Evolutionary conservation across 2,329 filamentous ascomycete genomes (phyloP).

Genomic region (Aspergillus fructus): DNA sequence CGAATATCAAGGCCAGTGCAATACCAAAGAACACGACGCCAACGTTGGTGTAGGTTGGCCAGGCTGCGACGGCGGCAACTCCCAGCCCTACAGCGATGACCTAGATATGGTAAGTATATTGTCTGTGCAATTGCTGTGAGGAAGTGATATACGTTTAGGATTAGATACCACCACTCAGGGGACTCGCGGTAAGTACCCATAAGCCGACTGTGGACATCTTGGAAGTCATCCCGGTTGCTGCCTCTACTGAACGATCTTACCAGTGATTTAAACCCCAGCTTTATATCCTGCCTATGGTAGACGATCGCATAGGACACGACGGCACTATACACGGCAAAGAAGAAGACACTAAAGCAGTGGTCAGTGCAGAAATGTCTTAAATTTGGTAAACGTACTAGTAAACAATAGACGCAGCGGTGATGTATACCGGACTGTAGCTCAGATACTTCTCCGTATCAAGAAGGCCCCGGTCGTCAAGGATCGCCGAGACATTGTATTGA

Average conservation of each 20-base stretch:
- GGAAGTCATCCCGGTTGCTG: not conserved
- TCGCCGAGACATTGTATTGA: slow-evolving; percentile 1
- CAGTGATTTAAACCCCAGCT: not conserved
- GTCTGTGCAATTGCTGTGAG: too few relatives aligned
- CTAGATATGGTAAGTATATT: not conserved
- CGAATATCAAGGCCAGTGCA: not conserved
- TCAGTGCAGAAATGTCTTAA: too few relatives aligned
- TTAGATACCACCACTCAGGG: slow-evolving; percentile 8
- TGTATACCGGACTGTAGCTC: slow-evolving; percentile 2
- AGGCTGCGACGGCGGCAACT: not conserved
- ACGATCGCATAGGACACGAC: not conserved
- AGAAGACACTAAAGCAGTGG: not conserved
- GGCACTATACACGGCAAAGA: slow-evolving; percentile 7
- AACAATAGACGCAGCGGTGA: not conserved
- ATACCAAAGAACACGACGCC: slow-evolving; percentile 10
- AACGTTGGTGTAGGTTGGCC: slow-evolving; percentile 5
- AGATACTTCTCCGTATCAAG: slow-evolving; percentile 1
- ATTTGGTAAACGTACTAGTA: not conserved
- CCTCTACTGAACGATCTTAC: not conserved
- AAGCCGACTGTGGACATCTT: slow-evolving; percentile 4
- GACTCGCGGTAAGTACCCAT: slow-evolving; percentile 6
- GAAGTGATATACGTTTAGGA: not conserved
- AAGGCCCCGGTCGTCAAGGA: slow-evolving; percentile 4
- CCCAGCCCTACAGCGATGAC: not conserved
- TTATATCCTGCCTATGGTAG: slow-evolving; percentile 1